Evolutionary conservation across 495 filamentous ascomycete genomes (phyloP), one percentile per base, ranked within the genome.

Genomic region (Penicillium manginii): DNA sequence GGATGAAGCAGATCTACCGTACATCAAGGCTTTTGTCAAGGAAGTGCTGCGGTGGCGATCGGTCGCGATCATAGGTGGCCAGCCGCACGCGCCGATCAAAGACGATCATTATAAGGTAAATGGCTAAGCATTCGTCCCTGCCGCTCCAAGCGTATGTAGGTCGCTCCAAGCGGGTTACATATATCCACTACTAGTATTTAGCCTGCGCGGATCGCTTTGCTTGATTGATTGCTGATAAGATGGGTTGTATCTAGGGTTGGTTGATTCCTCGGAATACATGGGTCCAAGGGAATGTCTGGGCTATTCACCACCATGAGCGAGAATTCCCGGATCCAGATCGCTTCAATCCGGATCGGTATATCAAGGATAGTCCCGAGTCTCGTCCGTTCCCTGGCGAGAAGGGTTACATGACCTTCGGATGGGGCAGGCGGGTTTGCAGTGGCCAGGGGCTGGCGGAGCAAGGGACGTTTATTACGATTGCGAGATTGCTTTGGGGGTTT

Each of bases 391-490:
- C 82, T 1, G 77, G 79, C 7, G 84, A 87, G 50, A 80, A 72
- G 49, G 83, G 84, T 0, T 86, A 86, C 62, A 86, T 86, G 83
- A 86, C 82, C 5, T 86, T 86, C 50, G 84, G 84, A 46, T 86
- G 83, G 65, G 65, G 65, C 11, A 54, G 65, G 8, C 52, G 62
- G 18, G 65, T 68, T 2, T 65, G 62, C 35, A 73, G 74, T 48
- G 77, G 77, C 1, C 73, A 77, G 50, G 74, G 70, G 5, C 61
- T 79, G 2, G 77, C 76, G 2, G 75, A 79, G 50, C 77, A 77
- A 45, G 76, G 76, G 2, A 77, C 65, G 0, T 68, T 63, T 48
- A 63, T 68, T 70, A 66, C 59, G 1, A 48, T 66, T 18, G 63
- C 63, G 22, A 54, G 59, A 11, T 32, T 66, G 2, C 55, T 66